These are phyloP conservation scores for Ceratocystis cacaofunesta DNA, from an alignment of 2,329 filamentous ascomycete genomes.

Conservation along the genomic window DNA sequence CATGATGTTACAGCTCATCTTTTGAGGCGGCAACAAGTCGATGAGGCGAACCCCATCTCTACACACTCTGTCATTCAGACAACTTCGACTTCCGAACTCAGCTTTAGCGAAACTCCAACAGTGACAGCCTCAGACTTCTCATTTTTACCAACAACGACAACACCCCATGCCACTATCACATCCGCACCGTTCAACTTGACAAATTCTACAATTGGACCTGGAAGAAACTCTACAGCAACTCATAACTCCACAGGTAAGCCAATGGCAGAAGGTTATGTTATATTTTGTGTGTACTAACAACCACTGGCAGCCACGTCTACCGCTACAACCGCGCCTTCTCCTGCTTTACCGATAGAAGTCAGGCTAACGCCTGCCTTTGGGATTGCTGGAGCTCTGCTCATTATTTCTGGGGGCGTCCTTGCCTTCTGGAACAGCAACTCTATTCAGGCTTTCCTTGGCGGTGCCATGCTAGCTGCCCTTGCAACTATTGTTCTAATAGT, in stretches of 20 bases:
- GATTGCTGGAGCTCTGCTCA: conserved; percentile 61
- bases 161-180: neutral
- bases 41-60: neutral
- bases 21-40: conserved; percentile 25
- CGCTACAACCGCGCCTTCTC: neutral
- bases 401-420: conserved; percentile 56
- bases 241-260: neutral
- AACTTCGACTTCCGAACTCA: neutral
- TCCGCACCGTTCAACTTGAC: neutral
- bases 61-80: neutral
- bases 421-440: conserved; percentile 61
- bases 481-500: conserved; percentile 69
- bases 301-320: neutral
- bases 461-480: conserved; percentile 56
- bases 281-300: neutral
- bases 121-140: neutral
- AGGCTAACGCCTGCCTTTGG: conserved; percentile 66
- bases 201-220: neutral
- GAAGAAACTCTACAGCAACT: neutral
- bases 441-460: conserved; percentile 69
- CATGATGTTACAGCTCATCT: conserved; percentile 27
- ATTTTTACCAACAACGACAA: neutral
- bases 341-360: conserved; percentile 46
- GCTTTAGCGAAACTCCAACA: neutral
- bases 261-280: neutral